Percentiles rank a stretch among this genome's conserved stretches.
phyloP scores from a whole-genome alignment of 1,284 basidiomycete genomes.

The Gymnopus androsaceus region DNA sequence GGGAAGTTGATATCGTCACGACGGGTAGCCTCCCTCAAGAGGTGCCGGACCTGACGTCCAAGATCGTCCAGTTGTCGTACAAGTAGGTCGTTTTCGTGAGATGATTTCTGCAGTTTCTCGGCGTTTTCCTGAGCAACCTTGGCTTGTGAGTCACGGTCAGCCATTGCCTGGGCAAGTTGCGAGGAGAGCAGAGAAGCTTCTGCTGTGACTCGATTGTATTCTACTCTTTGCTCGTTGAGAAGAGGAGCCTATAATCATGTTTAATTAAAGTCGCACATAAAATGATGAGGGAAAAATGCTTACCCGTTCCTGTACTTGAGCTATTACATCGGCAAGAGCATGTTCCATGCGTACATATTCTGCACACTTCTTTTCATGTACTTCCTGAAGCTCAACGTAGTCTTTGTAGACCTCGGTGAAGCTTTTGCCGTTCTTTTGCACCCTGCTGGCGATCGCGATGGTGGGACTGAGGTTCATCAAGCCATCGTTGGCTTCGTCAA shows the following conservation, averaged over 20 bases:
- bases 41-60: slow-evolving; percentile 79
- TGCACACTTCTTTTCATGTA: slow-evolving; percentile 72
- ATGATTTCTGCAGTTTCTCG: slow-evolving; percentile 63
- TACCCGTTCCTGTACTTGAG: slow-evolving; percentile 88
- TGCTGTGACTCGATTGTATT: slow-evolving; percentile 78
- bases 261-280: background rate
- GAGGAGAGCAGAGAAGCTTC: slow-evolving; percentile 80
- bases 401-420: slow-evolving; percentile 92
- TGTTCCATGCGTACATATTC: slow-evolving; percentile 84
- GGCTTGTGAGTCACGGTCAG: slow-evolving; percentile 63
- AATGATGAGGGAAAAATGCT: slow-evolving; percentile 35
- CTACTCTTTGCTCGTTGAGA: slow-evolving; percentile 81
- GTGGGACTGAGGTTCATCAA: slow-evolving; percentile 79
- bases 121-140: slow-evolving; percentile 53
- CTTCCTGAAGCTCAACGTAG: slow-evolving; percentile 82
- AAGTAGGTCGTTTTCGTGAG: slow-evolving; percentile 72
- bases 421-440: slow-evolving; percentile 79
- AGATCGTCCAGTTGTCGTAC: slow-evolving; percentile 84
- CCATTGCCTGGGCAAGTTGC: slow-evolving; percentile 73
- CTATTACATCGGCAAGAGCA: slow-evolving; percentile 70
- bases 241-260: slow-evolving; percentile 72
- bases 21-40: slow-evolving; percentile 80
- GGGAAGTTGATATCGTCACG: slow-evolving; percentile 82
- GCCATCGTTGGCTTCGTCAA: slow-evolving; percentile 46
- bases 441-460: slow-evolving; percentile 78